A percentile compares a stretch with the other conserved stretches of the same genome.
Conservation (phyloP, 257 asterid species). For the Schizonepeta tenuifolia region DNA sequence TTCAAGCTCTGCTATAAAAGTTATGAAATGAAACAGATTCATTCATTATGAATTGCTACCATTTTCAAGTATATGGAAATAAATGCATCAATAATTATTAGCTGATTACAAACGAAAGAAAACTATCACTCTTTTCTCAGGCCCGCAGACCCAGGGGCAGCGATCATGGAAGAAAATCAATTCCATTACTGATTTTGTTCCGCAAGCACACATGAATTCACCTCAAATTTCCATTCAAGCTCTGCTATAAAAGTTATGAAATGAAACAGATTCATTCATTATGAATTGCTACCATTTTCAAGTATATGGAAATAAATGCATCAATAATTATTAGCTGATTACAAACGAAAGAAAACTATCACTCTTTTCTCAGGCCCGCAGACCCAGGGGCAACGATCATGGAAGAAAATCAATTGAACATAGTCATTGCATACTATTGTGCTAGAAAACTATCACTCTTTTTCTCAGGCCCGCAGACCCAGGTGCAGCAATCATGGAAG, state of each 20-base stretch:
- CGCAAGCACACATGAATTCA: not conserved
- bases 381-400: too few species aligned
- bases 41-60: conserved; percentile 14
- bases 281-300: conserved; percentile 20
- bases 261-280: not conserved
- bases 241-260: not conserved
- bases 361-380: too few species aligned
- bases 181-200: not conserved
- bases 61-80: conserved; percentile 6
- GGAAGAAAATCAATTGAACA: too few species aligned
- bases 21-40: not conserved
- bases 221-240: not conserved
- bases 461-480: too few species aligned
- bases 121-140: too few species aligned
- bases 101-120: not conserved
- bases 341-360: too few species aligned
- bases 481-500: too few species aligned
- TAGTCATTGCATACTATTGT: too few species aligned
- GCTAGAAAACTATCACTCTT: too few species aligned
- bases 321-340: not conserved
- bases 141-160: too few species aligned
- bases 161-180: too few species aligned
- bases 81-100: not conserved
- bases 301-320: not conserved
- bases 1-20: not conserved